Evolutionary conservation across 176 grass and related monocot genomes (phyloP), one percentile per base, ranked within the genome.

Genomic region (Oryza meridionalis): DNA sequence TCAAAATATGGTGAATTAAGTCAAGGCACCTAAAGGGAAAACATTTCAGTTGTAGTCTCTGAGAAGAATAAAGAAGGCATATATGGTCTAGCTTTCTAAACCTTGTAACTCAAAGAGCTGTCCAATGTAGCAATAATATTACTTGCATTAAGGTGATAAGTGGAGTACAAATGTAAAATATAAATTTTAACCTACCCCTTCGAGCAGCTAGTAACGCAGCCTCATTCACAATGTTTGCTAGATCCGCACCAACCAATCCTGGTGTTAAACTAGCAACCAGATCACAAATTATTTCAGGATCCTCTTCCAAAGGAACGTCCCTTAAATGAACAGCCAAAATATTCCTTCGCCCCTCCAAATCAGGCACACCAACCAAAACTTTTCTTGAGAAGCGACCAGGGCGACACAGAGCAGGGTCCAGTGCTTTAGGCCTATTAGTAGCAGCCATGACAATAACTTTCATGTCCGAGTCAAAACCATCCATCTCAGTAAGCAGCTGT

Each of bases 391-490:
- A 98, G 40, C 96, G 91, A 65, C 96, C 96, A 55, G 93, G 93
- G 43, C 96, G 85, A 46, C 92, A 94, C 51, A 98, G 85, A 69
- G 96, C 96, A 43, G 89, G 82, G 83, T 95, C 96, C 73, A 98
- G 75, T 83, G 93, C 90, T 72, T 92, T 92, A 64, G 96, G 89
- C 31, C 96, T 91, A 86, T 98, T 98, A 70, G 93, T 98, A 44
- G 96, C 96, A 84, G 87, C 96, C 80, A 98, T 89, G 63, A 98
- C 93, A 42, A 98, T 94, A 79, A 98, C 91, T 95, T 98, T 92
- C 67, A 88, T 84, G 65, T 95, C 96, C 7, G 91, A 95, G 71
- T 98, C 89, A 55, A 98, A 98, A 61, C 96, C 93, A 86, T 98
- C 96, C 96, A 98, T 95, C 88, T 95, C 93, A 1, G 96, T 98